Base-by-base conservation (phyloP, 1,284 basidiomycete species). In the Rhodotorula mucilaginosa region DNA sequence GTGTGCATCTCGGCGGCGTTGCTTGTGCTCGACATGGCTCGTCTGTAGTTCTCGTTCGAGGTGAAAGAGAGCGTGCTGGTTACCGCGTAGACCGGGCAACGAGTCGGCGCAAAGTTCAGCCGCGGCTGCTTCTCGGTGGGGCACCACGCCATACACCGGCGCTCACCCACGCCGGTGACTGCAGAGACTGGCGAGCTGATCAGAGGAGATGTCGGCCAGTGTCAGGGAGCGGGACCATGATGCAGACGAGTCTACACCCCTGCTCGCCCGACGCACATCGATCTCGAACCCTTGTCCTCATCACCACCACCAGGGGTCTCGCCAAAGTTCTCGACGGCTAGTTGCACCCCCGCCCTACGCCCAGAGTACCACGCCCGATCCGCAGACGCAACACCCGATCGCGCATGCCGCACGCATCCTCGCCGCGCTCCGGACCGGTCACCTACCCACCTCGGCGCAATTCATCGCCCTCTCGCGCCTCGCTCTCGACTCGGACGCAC, bases 391-490 rank as follows among this genome's bases (percentile, higher is more conserved):
- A 44, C 39, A 60, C 26, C 44, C 61, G 0, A 51, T 70, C 39
- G 39, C 64, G 1, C 23, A 44, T 23, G 18, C 61, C 31, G 52
- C 63, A 0, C 58, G 39, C 26, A 21, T 46, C 3, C 34, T 52
- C 7, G 67, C 66, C 15, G 47, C 66, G 4, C 49, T 71, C 56
- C 31, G 54, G n/a, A 58, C 52, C 3, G 70, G 70, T 5, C 63
- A 65, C 56, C 63, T 71, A 8, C 70, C 70, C 18, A 62, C 66
- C 4, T 49, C 70, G 6, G 7, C 6, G 1, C 70, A 71, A 51
- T 52, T 63, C 21, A 23, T 68, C 52, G n/a, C 57, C 1, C 44
- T 65, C 23, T 39, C 3, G 31, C 44, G 58, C 46, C 6, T 29
- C 23, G 2, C 51, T 19, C 64, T 71, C 59, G 19, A n/a, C 10